Evolutionary conservation across 192 early-diverging fungal species (phyloP).

Genomic region (Coemansia sp.): DNA sequence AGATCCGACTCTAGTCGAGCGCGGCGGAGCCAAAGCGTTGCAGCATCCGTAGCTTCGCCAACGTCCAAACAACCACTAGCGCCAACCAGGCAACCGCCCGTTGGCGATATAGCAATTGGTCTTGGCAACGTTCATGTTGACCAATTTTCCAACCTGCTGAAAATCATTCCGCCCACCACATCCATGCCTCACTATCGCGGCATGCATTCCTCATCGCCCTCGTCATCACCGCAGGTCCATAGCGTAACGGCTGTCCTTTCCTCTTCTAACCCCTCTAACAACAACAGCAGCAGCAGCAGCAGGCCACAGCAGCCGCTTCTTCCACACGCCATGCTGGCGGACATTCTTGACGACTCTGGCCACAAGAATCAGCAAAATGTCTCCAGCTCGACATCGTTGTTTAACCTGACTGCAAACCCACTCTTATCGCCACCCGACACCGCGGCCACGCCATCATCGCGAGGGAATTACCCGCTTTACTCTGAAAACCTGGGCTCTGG

Average conservation of each 20-base stretch:
- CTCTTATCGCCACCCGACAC: slow-evolving; percentile 10
- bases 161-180: background rate
- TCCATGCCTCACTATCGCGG: background rate
- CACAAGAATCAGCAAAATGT: background rate
- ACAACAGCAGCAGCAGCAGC: background rate
- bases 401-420: slow-evolving; percentile 15
- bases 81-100: background rate
- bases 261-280: background rate
- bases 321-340: slow-evolving; percentile 37
- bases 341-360: slow-evolving; percentile 29
- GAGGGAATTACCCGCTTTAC: slow-evolving; percentile 7
- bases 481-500: slow-evolving; percentile 8
- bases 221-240: slow-evolving; percentile 1
- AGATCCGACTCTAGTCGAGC: slow-evolving; percentile 21
- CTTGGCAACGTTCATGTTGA: background rate
- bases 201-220: background rate
- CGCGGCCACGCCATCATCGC: background rate
- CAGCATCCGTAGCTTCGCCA: background rate
- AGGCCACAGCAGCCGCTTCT: slow-evolving; percentile 22
- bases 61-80: background rate
- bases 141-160: slow-evolving; percentile 4
- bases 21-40: slow-evolving; percentile 1
- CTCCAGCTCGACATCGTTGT: slow-evolving; percentile 27
- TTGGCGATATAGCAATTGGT: background rate
- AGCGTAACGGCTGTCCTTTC: slow-evolving; percentile 5